Evolutionary conservation across 78 protist species (phyloP).

Genomic region (Polysphondylium violaceum): DNA sequence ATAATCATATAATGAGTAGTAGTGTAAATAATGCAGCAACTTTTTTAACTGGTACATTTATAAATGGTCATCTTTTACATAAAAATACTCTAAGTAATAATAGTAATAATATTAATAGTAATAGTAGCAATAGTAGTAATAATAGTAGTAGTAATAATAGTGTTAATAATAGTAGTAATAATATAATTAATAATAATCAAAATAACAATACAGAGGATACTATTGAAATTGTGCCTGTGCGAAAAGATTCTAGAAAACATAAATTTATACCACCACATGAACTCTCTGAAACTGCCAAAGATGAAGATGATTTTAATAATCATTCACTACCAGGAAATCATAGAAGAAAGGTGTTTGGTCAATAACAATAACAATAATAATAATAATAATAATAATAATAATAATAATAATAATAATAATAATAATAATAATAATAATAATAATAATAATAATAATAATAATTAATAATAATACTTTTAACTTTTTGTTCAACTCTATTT

Average conservation of each 20-base stretch:
- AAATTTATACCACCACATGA: constrained; percentile 75
- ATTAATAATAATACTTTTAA: no score
- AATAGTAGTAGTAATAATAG: not conserved
- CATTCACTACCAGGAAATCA: constrained; percentile 72
- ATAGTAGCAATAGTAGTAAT: not conserved
- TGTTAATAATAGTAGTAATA: not conserved
- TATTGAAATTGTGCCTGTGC: not conserved
- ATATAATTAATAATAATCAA: not conserved
- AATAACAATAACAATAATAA: constrained; percentile 1
- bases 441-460: not conserved
- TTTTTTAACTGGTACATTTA: no score
- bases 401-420: not conserved
- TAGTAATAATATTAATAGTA: constrained; percentile 14
- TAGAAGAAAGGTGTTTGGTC: constrained; percentile 57
- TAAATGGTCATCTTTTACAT: no score
- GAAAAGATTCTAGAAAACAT: constrained; percentile 60
- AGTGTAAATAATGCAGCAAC: constrained; percentile 5
- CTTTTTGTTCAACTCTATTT: no score
- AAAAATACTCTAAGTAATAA: constrained; percentile 28
- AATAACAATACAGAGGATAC: not conserved
- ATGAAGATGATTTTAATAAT: not conserved
- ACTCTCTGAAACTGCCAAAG: not conserved
- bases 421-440: constrained; percentile 2
- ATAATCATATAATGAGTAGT: not conserved
- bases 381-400: not conserved